A percentile compares a stretch with the other conserved stretches of the same genome.
These are phyloP conservation scores for Pseudogymnoascus sp. DNA, from an alignment of 2,329 filamentous ascomycete genomes.

Conservation along the genomic window DNA sequence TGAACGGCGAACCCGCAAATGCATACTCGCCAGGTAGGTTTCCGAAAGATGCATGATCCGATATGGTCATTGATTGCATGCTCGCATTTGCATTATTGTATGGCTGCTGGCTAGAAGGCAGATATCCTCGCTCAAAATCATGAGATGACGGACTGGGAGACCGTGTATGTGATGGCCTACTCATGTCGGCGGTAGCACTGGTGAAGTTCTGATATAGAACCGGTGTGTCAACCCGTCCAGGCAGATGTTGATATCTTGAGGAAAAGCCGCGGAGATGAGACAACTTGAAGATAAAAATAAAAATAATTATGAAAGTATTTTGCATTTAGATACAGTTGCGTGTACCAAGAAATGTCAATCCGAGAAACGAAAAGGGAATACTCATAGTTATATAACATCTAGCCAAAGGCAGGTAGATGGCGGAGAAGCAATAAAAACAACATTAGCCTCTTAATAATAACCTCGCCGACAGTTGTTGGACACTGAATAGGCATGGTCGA, in stretches of 20 bases:
- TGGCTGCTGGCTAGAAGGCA: not conserved
- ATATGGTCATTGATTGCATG: constrained; percentile 1
- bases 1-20: not conserved
- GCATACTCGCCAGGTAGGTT: not conserved
- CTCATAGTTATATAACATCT: constrained; percentile 1
- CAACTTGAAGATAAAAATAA: not conserved
- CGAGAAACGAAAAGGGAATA: constrained; percentile 3
- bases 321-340: not conserved
- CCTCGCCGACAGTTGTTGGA: not conserved
- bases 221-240: not conserved
- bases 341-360: not conserved
- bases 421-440: constrained; percentile 1
- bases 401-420: not conserved
- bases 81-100: not conserved
- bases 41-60: not conserved
- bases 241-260: not conserved
- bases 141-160: not conserved
- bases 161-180: not conserved
- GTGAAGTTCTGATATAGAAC: not conserved
- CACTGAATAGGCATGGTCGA: constrained; percentile 3
- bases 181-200: not conserved
- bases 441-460: constrained; percentile 4
- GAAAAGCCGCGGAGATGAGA: not conserved
- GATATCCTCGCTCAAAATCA: not conserved
- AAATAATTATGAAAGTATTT: not conserved